Conservation (phyloP, 192 early-diverging fungal genomes). For the Helicostylum pulchrum region DNA sequence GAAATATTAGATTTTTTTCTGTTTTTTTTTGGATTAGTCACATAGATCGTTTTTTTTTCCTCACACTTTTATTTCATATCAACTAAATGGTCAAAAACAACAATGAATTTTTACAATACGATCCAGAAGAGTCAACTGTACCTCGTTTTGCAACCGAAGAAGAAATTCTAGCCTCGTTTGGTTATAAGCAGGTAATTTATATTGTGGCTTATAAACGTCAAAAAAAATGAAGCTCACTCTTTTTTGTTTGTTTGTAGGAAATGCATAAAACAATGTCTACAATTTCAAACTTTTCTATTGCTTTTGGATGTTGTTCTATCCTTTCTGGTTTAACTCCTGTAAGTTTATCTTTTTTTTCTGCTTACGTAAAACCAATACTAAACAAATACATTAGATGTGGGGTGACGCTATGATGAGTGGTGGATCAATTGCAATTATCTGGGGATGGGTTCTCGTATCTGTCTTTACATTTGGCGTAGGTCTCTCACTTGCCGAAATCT, state of each 20-base stretch:
- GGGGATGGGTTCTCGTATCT: constrained; percentile 50
- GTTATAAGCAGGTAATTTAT: constrained; percentile 39
- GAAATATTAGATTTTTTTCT: too few relatives aligned
- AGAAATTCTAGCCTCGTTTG: constrained; percentile 35
- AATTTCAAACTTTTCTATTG: constrained; percentile 49
- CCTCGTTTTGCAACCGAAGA: constrained; percentile 20
- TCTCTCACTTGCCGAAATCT: constrained; percentile 51
- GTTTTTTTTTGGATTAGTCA: too few relatives aligned
- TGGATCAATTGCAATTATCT: constrained; percentile 48
- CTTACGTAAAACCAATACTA: not conserved
- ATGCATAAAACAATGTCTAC: constrained; percentile 49
- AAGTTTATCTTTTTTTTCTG: constrained; percentile 1
- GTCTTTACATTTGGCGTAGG: constrained; percentile 49
- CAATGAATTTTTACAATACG: constrained; percentile 1
- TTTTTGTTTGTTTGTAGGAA: constrained; percentile 35
- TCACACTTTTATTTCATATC: too few relatives aligned
- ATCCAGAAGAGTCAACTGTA: constrained; percentile 1
- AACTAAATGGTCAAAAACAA: constrained; percentile 1
- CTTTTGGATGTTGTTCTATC: constrained; percentile 52
- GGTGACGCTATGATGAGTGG: constrained; percentile 48
- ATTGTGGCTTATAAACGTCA: not conserved
- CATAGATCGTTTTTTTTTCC: too few relatives aligned
- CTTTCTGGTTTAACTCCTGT: constrained; percentile 53
- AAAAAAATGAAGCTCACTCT: not conserved
- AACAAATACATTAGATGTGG: constrained; percentile 33